phyloP scores from a whole-genome alignment of 768 basidiomycete species.

The Rhodotorula toruloides region DNA sequence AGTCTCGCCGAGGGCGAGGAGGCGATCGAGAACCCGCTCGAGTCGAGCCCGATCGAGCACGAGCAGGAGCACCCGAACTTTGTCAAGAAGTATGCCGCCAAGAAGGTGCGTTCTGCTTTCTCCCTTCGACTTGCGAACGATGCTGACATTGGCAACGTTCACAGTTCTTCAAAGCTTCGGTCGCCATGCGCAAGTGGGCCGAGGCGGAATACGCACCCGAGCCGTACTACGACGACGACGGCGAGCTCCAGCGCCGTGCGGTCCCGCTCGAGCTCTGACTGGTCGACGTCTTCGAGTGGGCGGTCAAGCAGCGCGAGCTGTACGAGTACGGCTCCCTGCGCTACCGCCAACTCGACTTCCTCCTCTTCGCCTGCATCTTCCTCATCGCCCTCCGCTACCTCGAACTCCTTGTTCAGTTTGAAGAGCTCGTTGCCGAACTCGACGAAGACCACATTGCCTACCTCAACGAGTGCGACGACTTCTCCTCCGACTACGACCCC shows the following conservation, averaged over 20 bases:
- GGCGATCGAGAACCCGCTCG: constrained; percentile 26
- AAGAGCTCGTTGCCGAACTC: too few species aligned
- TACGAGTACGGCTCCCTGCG: too few species aligned
- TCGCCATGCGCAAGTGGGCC: constrained; percentile 81
- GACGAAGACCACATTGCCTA: too few species aligned
- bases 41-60: constrained; percentile 34
- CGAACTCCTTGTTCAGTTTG: too few species aligned
- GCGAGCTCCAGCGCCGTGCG: background rate
- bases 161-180: constrained; percentile 75
- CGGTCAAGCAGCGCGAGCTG: background rate
- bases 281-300: too few species aligned
- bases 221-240: background rate
- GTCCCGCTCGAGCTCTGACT: background rate
- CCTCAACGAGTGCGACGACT: too few species aligned
- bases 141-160: background rate
- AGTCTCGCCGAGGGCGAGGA: background rate
- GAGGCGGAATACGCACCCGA: constrained; percentile 54
- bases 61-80: constrained; percentile 65
- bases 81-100: constrained; percentile 80
- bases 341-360: too few species aligned
- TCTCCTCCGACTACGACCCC: too few species aligned
- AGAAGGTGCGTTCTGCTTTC: constrained; percentile 47
- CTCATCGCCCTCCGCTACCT: too few species aligned
- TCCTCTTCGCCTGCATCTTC: too few species aligned
- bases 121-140: too few species aligned